These are phyloP conservation scores for Boletus bicolor DNA, from an alignment of 768 basidiomycete genomes.

Conservation along the genomic window DNA sequence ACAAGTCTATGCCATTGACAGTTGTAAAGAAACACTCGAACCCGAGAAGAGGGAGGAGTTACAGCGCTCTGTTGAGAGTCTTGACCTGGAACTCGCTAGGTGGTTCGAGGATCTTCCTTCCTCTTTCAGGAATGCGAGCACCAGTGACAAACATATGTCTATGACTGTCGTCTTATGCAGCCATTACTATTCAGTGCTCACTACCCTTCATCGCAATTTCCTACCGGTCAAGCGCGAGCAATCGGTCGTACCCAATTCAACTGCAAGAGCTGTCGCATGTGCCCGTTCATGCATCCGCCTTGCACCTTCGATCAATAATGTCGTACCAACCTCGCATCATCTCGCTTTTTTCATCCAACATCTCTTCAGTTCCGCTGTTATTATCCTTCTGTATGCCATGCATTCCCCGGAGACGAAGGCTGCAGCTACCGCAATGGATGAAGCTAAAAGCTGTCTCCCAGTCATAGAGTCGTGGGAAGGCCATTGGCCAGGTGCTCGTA, in stretches of 20 bases:
- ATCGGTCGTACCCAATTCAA: constrained; percentile 65
- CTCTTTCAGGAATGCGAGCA: constrained; percentile 69
- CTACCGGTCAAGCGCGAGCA: constrained; percentile 76
- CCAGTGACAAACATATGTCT: constrained; percentile 76
- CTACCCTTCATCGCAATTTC: constrained; percentile 85
- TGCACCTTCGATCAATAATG: constrained; percentile 79
- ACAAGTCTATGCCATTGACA: constrained; percentile 79
- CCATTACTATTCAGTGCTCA: constrained; percentile 85
- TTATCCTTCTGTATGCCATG: constrained; percentile 83
- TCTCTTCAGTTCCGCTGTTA: constrained; percentile 84
- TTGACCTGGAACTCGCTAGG: constrained; percentile 72
- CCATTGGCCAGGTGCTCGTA: constrained; percentile 82
- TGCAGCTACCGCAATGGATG: constrained; percentile 74
- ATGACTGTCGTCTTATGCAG: constrained; percentile 86
- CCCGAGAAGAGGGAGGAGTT: constrained; percentile 72
- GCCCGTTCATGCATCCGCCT: constrained; percentile 84
- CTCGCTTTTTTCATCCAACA: constrained; percentile 89
- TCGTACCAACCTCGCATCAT: constrained; percentile 82
- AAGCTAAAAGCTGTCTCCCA: constrained; percentile 67
- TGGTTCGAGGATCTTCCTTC: constrained; percentile 82
- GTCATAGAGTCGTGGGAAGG: constrained; percentile 82
- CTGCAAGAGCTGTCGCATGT: constrained; percentile 75
- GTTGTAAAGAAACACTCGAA: constrained; percentile 68
- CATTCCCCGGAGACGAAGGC: constrained; percentile 66
- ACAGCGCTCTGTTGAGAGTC: constrained; percentile 71